A percentile compares a stretch with the other conserved stretches of the same genome.
Evolutionary conservation across 2,329 filamentous ascomycete species (phyloP).

Genomic region (Coccinonectria pachysandricola): DNA sequence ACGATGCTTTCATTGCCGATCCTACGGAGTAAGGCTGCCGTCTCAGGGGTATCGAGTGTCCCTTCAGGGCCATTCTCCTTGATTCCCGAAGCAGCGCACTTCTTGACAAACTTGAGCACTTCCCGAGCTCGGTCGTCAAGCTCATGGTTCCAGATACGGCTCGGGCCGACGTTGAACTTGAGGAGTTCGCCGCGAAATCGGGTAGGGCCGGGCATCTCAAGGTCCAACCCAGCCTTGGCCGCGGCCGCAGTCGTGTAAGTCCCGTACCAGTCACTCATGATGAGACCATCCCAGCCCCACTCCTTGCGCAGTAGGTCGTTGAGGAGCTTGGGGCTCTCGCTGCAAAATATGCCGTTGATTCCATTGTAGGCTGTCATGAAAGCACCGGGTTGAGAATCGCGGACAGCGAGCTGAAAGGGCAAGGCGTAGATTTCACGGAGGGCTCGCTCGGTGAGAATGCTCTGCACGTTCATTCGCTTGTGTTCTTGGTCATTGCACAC

Average conservation of each 20-base stretch:
- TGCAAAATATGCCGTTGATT: slow-evolving; percentile 46
- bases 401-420: slow-evolving; percentile 46
- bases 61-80: slow-evolving; percentile 44
- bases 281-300: slow-evolving; percentile 46
- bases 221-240: slow-evolving; percentile 41
- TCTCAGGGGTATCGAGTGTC: slow-evolving; percentile 48
- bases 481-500: slow-evolving; percentile 53
- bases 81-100: slow-evolving; percentile 41
- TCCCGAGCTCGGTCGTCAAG: slow-evolving; percentile 48
- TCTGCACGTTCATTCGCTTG: slow-evolving; percentile 44
- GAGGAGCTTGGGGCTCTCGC: slow-evolving; percentile 41
- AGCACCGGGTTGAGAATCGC: slow-evolving; percentile 39
- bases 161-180: slow-evolving; percentile 41
- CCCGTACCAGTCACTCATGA: slow-evolving; percentile 52
- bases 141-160: slow-evolving; percentile 44
- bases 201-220: slow-evolving; percentile 50
- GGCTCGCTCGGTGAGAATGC: slow-evolving; percentile 43
- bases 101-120: slow-evolving; percentile 50
- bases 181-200: slow-evolving; percentile 40
- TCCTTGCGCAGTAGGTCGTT: slow-evolving; percentile 42
- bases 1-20: slow-evolving; percentile 62
- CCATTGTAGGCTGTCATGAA: slow-evolving; percentile 53
- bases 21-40: slow-evolving; percentile 51
- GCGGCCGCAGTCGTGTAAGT: slow-evolving; percentile 44
- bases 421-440: slow-evolving; percentile 49